Base-by-base conservation (phyloP, 345 rosid genomes). In the Mangifera indica region DNA sequence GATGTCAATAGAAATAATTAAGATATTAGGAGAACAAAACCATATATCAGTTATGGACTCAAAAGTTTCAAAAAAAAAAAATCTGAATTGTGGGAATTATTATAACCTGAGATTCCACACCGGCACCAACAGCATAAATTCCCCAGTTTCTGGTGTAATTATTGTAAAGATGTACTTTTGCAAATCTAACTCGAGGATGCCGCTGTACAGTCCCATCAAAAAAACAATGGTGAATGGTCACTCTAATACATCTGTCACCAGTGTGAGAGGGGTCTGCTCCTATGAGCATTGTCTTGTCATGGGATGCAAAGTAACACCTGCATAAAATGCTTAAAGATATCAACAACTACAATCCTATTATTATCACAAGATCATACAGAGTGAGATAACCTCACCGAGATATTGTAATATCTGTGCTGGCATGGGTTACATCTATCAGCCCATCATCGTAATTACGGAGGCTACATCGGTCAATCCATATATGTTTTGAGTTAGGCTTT, bases 191-290 rank as follows among this genome's bases (percentile, higher is more conserved):
- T 29, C 96, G 99, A 77, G 99, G 99, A 61, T 93, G 99, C 34
- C 93, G 84, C 74, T 93, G 98, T 22, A 91, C 79, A 49, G 98
- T 95, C 49, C 92, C 93, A 67, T 91, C 89, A 4, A 96, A 96
- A 76, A 96, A 96, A 69, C 98, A 96, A 80, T 91, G 99, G 76
- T 96, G 99, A 75, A 93, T 96, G 48, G 97, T 93, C 66, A 93
- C 91, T 66, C 90, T 79, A 20, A 93, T 91, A 74, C 95, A 89
- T 77, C 98, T 84, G 74, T 95, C 98, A 66, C 80, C 82, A 48
- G 83, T 63, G 32, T 93, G 88, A 52, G 96, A 81, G 25, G 96
- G 84, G 69, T 96, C 93, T 48, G 93, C 94, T 74, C 99, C 98
- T 25, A 96, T 91, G 63, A 93, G 89, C 69, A 96, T 86, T 1